Evolutionary conservation across 169 alveolate species (phyloP), one percentile per base, ranked within the genome.

Genomic region (Prorocentrum cordatum): DNA sequence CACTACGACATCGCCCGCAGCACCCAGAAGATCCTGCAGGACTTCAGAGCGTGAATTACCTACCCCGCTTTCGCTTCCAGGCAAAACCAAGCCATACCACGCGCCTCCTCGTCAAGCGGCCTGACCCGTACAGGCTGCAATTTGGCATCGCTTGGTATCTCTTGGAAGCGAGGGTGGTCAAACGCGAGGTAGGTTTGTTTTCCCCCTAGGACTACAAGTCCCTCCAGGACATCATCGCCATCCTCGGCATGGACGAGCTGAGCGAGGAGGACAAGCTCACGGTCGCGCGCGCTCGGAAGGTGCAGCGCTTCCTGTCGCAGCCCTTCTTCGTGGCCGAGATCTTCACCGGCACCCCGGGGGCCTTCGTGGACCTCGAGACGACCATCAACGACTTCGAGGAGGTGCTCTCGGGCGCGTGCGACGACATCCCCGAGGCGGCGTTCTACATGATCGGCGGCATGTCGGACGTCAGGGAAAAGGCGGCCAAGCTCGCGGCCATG

Each of bases 251-350:
- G 96, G 99, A 96, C 92, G 99, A 96, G 92, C 94, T 98, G 71
- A 94, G 98, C 7, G 99, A 96, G 92, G 98, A 97, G 68, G 99
- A 98, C 94, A 97, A 96, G 93, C 92, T 96, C 68, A 94, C 96
- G 4, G 99, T 97, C 85, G 97, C 99, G 26, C 94, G 99, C 68
- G 99, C 99, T 3, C 94, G 99, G 38, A 87, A 97, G 93, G 95
- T 97, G 50, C 97, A 95, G 93, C 93, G 96, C 50, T 97, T 96
- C 96, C 94, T 98, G 66, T 96, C 99, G 5, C 98, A 98, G 92
- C 99, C 99, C 24, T 97, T 98, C 98, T 94, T 94, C 84, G 98
- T 97, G 93, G 96, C 98, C 45, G 99, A 97, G 91, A 97, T 95
- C 91, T 86, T 86, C 77, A 83, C 91, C 3, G 91, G 91, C 20